Evolutionary conservation across 805 yeast genomes (phyloP), one percentile per base, ranked within the genome.

Genomic region (Ogataea methanolica): DNA sequence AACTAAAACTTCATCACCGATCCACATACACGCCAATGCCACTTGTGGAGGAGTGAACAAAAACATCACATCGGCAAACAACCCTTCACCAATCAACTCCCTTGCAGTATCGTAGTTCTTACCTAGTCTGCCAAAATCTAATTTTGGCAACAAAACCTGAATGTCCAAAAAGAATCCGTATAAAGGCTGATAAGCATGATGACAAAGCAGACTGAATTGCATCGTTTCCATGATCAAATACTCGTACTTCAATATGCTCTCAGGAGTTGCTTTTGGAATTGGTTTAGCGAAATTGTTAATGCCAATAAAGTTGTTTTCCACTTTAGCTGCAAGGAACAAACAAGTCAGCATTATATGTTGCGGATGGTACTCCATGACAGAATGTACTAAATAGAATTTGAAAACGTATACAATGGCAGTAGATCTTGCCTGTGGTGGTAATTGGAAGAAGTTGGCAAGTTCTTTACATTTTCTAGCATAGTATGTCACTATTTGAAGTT

Each of bases 161-260:
- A 91, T 78, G 66, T 94, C 99, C 41, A 92, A 76, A 66, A 85
- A 92, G 63, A 92, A 91, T 21, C 99, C 99, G 64, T 91, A 94
- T n/a, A 94, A 67, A 0, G 98, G 89, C 52, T 85, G 75, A 66
- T 79, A 84, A 2, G 97, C 95, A 67, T 89, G 97, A 63, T 92
- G 98, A 9, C 86, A 92, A 52, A 83, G 62, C 43, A 94, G 70
- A 0, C 96, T 85, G 66, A 94, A 94, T 50, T 81, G 74, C 57
- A 94, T 71, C 9, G 88, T 75, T 65, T 81, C 88, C 46, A 91
- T 68, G 5, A 94, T 75, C 39, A 74, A 72, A 61, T 89, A 94
- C 67, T 94, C 99, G 47, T 88, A 73, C 50, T 83, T 84, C 46
- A 92, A 67, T 33, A 94, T 82, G 36, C 83, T 80, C 16, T 74